These are phyloP conservation scores for Coemansia sp. DNA, from an alignment of 192 early-diverging fungal genomes.

Conservation along the genomic window DNA sequence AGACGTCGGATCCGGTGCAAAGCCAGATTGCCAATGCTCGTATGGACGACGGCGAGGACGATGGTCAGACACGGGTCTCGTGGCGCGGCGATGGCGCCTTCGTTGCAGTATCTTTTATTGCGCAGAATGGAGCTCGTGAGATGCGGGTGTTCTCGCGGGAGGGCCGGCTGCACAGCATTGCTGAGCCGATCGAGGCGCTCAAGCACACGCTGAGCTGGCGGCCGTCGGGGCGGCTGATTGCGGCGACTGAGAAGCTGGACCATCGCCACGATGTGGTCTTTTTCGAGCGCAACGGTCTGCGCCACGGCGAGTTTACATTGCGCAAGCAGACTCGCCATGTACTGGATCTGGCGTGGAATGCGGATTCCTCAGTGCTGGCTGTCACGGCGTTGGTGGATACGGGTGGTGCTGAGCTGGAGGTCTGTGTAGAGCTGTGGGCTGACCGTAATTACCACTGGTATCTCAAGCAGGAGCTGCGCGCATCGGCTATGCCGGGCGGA, in stretches of 20 bases:
- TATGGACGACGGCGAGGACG: constrained; percentile 71
- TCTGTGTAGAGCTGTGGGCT: constrained; percentile 84
- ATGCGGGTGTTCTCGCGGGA: constrained; percentile 84
- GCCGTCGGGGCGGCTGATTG: constrained; percentile 84
- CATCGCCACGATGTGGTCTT: constrained; percentile 89
- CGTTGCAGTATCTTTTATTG: constrained; percentile 77
- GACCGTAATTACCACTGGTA: constrained; percentile 98
- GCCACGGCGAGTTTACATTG: constrained; percentile 91
- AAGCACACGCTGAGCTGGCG: constrained; percentile 83
- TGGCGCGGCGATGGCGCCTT: constrained; percentile 92
- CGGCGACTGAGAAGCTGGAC: constrained; percentile 74
- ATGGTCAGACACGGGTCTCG: constrained; percentile 64
- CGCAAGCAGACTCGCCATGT: constrained; percentile 55
- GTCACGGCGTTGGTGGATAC: constrained; percentile 58
- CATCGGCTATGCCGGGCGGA: constrained; percentile 18
- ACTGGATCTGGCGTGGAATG: constrained; percentile 69
- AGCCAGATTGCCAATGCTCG: constrained; percentile 40
- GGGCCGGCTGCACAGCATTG: constrained; percentile 78
- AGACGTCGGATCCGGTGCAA: constrained; percentile 46
- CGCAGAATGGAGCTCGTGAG: constrained; percentile 49
- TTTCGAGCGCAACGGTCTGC: constrained; percentile 92
- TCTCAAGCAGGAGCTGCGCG: constrained; percentile 81
- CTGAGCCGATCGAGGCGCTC: constrained; percentile 76
- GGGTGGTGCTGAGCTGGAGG: constrained; percentile 21
- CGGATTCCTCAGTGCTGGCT: constrained; percentile 87